phyloP scores from a whole-genome alignment of 1,284 basidiomycete genomes.

The Irpex rosettiformis region DNA sequence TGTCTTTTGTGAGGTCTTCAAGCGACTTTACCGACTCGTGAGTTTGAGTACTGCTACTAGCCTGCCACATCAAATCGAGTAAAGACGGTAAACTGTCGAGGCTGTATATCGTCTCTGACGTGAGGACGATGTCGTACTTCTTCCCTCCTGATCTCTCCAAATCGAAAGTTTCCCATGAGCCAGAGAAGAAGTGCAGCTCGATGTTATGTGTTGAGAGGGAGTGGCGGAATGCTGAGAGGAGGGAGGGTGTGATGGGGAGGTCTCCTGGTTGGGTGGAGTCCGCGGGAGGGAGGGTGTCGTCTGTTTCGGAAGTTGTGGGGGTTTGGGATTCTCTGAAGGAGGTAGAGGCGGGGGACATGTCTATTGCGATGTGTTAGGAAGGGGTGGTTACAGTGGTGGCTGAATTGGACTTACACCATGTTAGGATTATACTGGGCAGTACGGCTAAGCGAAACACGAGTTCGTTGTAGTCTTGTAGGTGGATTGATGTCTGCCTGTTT shows the following conservation, averaged over 20 bases:
- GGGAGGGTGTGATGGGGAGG: constrained; percentile 58
- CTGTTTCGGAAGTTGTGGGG: constrained; percentile 28
- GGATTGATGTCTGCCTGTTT: constrained; percentile 47
- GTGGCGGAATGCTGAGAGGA: constrained; percentile 62
- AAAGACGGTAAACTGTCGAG: constrained; percentile 67
- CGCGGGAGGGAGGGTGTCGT: constrained; percentile 22
- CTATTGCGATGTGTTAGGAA: constrained; percentile 15
- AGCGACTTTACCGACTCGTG: constrained; percentile 8
- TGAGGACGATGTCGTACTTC: constrained; percentile 73
- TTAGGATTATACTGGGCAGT: constrained; percentile 83
- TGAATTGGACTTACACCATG: constrained; percentile 67
- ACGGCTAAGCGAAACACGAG: constrained; percentile 84
- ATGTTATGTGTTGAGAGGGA: constrained; percentile 57
- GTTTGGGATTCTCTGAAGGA: constrained; percentile 29
- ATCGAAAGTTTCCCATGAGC: constrained; percentile 72
- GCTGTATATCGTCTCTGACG: constrained; percentile 92
- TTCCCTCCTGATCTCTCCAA: constrained; percentile 14
- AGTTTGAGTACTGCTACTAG: constrained; percentile 21
- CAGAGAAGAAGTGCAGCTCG: constrained; percentile 73
- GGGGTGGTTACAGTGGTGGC: background rate
- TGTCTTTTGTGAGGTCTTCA: constrained; percentile 6
- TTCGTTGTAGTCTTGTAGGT: constrained; percentile 92
- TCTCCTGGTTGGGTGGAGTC: constrained; percentile 39
- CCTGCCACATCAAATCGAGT: constrained; percentile 47
- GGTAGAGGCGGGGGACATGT: constrained; percentile 48